A percentile compares a stretch with the other conserved stretches of the same genome.
Conservation (phyloP, 1,284 basidiomycete genomes). For the Inonotus hispidus region DNA sequence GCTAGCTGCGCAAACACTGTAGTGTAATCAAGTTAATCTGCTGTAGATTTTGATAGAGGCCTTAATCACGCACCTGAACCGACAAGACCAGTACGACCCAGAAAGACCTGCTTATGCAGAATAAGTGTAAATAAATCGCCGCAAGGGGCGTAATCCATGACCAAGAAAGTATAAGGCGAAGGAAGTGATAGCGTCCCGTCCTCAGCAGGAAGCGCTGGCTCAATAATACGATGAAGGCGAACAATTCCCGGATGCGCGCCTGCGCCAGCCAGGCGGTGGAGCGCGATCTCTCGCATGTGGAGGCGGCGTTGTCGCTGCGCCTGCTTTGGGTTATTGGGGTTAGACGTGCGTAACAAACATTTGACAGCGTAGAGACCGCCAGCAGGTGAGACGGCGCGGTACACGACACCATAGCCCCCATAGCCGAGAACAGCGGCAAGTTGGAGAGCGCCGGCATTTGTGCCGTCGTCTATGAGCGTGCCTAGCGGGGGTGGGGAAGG, state of each 20-base stretch:
- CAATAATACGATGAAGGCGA: slow-evolving; percentile 84
- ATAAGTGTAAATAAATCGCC: slow-evolving; percentile 53
- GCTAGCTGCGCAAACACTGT: slow-evolving; percentile 68
- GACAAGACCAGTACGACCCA: slow-evolving; percentile 19
- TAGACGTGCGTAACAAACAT: slow-evolving; percentile 55
- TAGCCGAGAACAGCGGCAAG: slow-evolving; percentile 89
- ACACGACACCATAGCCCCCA: slow-evolving; percentile 96
- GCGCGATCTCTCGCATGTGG: slow-evolving; percentile 76
- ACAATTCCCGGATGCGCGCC: slow-evolving; percentile 85
- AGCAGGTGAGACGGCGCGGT: slow-evolving; percentile 70
- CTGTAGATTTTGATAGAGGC: slow-evolving; percentile 43
- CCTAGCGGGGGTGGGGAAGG: slow-evolving; percentile 63
- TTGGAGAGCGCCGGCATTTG: slow-evolving; percentile 54
- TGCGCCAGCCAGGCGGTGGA: slow-evolving; percentile 84
- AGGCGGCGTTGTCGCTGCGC: slow-evolving; percentile 61
- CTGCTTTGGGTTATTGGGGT: slow-evolving; percentile 43
- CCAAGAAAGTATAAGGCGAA: slow-evolving; percentile 34
- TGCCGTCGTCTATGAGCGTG: slow-evolving; percentile 73
- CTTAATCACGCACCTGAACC: background rate
- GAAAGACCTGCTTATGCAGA: slow-evolving; percentile 19
- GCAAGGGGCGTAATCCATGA: slow-evolving; percentile 51
- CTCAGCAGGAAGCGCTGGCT: slow-evolving; percentile 30
- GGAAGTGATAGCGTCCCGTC: slow-evolving; percentile 16
- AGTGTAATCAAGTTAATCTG: background rate
- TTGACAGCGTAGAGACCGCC: slow-evolving; percentile 85